Conservation (phyloP, 2,329 filamentous ascomycete genomes). For the Arthrobotrys iridis region DNA sequence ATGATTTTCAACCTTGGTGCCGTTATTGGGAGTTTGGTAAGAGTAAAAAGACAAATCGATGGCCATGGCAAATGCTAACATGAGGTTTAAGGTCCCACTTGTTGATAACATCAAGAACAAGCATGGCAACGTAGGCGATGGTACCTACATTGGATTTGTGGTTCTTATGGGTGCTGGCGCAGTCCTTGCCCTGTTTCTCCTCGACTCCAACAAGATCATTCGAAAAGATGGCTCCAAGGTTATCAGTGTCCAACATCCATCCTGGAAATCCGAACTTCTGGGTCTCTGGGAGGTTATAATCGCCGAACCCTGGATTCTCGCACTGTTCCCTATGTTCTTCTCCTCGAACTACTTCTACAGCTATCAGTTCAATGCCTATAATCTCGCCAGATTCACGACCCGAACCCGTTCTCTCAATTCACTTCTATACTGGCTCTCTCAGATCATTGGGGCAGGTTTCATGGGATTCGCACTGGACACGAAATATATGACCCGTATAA, state of each 20-base stretch:
- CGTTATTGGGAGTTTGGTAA: constrained; percentile 78
- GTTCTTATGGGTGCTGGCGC: constrained; percentile 43
- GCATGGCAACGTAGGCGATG: constrained; percentile 52
- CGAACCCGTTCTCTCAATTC: constrained; percentile 69
- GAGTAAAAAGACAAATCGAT: constrained; percentile 51
- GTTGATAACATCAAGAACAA: constrained; percentile 58
- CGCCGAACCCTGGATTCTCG: constrained; percentile 71
- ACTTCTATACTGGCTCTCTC: constrained; percentile 67
- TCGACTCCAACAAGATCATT: constrained; percentile 44
- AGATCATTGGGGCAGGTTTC: constrained; percentile 67
- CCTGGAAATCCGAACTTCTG: constrained; percentile 80
- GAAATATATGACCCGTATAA: constrained; percentile 62
- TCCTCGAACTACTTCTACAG: constrained; percentile 69
- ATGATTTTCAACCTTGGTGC: constrained; percentile 92
- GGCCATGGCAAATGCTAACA: constrained; percentile 25
- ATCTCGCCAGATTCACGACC: constrained; percentile 68
- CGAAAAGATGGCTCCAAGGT: constrained; percentile 64
- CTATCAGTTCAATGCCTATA: constrained; percentile 69
- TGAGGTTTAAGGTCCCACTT: constrained; percentile 52
- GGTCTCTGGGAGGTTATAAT: constrained; percentile 79
- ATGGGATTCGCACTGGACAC: constrained; percentile 65
- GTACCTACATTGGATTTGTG: constrained; percentile 48
- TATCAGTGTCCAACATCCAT: constrained; percentile 90
- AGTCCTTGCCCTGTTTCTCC: constrained; percentile 34
- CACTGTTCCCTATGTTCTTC: constrained; percentile 68